Evolutionary conservation across 2,329 filamentous ascomycete species (phyloP).

Genomic region (Aureobasidium mangrovei): DNA sequence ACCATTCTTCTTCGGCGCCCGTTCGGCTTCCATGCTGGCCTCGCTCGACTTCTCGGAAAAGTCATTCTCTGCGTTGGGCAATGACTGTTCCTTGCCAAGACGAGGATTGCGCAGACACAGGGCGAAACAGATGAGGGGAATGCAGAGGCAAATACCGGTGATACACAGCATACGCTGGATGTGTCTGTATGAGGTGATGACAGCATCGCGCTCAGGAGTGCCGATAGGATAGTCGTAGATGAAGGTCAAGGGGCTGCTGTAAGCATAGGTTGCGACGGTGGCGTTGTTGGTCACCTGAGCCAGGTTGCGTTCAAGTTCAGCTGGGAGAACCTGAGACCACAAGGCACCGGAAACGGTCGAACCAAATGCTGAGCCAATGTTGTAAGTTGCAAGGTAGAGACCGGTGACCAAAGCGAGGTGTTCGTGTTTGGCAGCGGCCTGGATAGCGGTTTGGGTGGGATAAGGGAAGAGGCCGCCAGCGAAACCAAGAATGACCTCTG

Average conservation of each 20-base stretch:
- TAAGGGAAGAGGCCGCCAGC: conserved; percentile 24
- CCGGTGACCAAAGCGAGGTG: conserved; percentile 54
- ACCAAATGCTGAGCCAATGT: conserved; percentile 39
- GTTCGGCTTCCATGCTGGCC: not conserved
- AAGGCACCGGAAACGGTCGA: conserved; percentile 53
- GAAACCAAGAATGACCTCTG: conserved; percentile 31
- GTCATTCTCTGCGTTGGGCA: conserved; percentile 37
- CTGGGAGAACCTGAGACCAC: conserved; percentile 52
- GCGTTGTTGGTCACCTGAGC: conserved; percentile 26
- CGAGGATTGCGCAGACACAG: conserved; percentile 38
- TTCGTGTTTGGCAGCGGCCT: conserved; percentile 32
- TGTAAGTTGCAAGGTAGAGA: conserved; percentile 51
- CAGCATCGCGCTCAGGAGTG: conserved; percentile 35
- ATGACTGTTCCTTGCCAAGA: conserved; percentile 38
- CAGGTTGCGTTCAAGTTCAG: conserved; percentile 32
- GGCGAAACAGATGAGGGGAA: conserved; percentile 39
- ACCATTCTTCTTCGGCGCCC: not conserved
- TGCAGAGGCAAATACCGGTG: conserved; percentile 41
- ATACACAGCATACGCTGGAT: conserved; percentile 43
- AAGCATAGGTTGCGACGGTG: conserved; percentile 33
- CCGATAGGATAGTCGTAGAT: conserved; percentile 34
- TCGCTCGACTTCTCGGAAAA: conserved; percentile 4
- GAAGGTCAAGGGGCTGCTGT: conserved; percentile 35
- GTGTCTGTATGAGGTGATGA: conserved; percentile 38
- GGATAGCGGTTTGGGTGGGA: conserved; percentile 27